These are phyloP conservation scores for Aspergillus bombycis DNA, from an alignment of 2,329 filamentous ascomycete species.

Conservation along the genomic window DNA sequence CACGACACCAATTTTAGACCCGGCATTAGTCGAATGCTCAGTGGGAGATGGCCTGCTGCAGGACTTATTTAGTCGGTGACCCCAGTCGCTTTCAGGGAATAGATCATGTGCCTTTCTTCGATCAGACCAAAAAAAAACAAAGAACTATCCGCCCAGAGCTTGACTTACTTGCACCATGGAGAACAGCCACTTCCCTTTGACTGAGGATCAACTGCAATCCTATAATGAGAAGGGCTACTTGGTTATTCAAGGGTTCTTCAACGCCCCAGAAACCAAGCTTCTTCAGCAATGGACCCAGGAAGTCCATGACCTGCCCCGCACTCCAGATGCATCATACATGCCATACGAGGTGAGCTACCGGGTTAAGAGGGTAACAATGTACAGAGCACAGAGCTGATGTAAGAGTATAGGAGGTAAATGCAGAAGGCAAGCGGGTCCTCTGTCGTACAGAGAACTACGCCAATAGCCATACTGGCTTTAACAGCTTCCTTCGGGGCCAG, in stretches of 20 bases:
- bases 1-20: background rate
- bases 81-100: conserved; percentile 5
- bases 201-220: conserved; percentile 26
- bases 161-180: conserved; percentile 19
- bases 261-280: conserved; percentile 18
- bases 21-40: background rate
- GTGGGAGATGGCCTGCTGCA: background rate
- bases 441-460: conserved; percentile 41
- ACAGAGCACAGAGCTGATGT: background rate
- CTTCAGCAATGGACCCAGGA: conserved; percentile 39
- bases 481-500: conserved; percentile 40
- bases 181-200: conserved; percentile 23
- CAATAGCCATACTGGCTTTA: conserved; percentile 37
- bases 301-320: conserved; percentile 39
- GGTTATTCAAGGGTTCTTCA: conserved; percentile 30
- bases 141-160: background rate
- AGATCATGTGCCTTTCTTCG: conserved; percentile 2
- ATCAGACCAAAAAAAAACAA: background rate
- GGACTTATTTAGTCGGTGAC: conserved; percentile 8
- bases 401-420: conserved; percentile 31
- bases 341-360: conserved; percentile 33
- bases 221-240: conserved; percentile 36
- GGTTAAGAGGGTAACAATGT: background rate
- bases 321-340: conserved; percentile 33
- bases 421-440: conserved; percentile 32